These are phyloP conservation scores for Fragaria nilgerrensis DNA, from an alignment of 306 rosid species.

Conservation along the genomic window DNA sequence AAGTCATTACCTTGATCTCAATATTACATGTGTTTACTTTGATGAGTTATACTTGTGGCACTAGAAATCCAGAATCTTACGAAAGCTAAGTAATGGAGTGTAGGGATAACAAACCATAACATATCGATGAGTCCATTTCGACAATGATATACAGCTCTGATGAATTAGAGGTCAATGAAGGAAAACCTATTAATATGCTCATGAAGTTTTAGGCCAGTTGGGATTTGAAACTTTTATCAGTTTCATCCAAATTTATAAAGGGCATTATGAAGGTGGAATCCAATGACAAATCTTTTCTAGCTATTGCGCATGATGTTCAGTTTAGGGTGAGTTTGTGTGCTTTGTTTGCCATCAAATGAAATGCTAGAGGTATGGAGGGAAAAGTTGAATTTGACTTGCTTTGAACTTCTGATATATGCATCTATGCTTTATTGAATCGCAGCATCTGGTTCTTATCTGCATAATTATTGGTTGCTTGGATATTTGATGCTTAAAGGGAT, in stretches of 20 bases:
- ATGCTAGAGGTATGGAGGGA: conserved; percentile 15
- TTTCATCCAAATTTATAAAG: background rate
- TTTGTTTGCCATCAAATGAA: conserved; percentile 19
- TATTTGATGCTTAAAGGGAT: conserved; percentile 45
- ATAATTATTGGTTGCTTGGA: conserved; percentile 36
- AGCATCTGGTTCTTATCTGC: conserved; percentile 50
- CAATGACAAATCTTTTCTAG: conserved; percentile 2
- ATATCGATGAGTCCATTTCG: background rate
- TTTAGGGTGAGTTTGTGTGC: background rate
- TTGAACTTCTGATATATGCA: conserved; percentile 26
- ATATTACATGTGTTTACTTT: background rate
- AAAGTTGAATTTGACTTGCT: conserved; percentile 33
- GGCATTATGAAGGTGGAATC: background rate
- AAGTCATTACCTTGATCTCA: background rate
- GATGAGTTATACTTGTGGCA: background rate
- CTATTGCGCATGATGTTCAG: conserved; percentile 12
- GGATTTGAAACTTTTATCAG: background rate
- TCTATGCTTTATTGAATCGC: conserved; percentile 34
- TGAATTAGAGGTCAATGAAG: conserved; percentile 27
- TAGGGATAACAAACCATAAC: conserved; percentile 28
- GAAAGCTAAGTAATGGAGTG: conserved; percentile 32
- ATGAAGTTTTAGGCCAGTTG: background rate
- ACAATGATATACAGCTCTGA: background rate
- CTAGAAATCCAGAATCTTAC: conserved; percentile 36
- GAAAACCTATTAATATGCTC: background rate